These are phyloP conservation scores for Yamadazyma atlantica DNA, from an alignment of 1,139 yeast species.

Conservation along the genomic window DNA sequence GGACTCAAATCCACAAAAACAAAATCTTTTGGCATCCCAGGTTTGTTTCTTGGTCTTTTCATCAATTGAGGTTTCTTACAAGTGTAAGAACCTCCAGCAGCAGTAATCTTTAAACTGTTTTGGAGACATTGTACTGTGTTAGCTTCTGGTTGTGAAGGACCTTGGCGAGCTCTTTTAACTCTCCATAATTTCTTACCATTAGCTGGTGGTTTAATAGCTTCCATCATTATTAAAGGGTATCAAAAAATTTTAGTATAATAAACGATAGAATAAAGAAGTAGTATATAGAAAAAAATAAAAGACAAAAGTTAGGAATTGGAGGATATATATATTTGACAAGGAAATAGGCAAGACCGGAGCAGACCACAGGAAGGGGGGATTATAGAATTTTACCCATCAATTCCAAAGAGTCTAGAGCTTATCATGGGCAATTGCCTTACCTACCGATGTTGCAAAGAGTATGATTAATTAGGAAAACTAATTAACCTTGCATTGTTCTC, in stretches of 20 bases:
- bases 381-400: background rate
- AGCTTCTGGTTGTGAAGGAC: conserved; percentile 19
- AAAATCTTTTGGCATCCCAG: conserved; percentile 53
- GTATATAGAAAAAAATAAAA: background rate
- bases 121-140: conserved; percentile 39
- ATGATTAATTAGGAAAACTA: conserved; percentile 2
- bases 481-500: background rate
- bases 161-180: conserved; percentile 32
- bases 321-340: conserved; percentile 2
- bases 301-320: too few species aligned
- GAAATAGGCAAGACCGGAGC: conserved; percentile 1
- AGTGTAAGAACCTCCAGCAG: conserved; percentile 32
- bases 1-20: conserved; percentile 59
- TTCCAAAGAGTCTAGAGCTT: conserved; percentile 1
- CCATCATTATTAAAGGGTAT: conserved; percentile 17
- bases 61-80: conserved; percentile 44
- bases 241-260: conserved; percentile 3
- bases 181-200: conserved; percentile 52
- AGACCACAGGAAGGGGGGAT: conserved; percentile 1
- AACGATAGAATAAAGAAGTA: conserved; percentile 3
- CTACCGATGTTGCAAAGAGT: conserved; percentile 1
- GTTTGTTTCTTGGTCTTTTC: conserved; percentile 51
- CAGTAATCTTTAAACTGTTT: conserved; percentile 44
- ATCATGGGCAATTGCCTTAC: background rate
- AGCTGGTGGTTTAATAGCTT: conserved; percentile 37